Evolutionary conservation across 352 stramenopile genomes (phyloP), one percentile per base, ranked within the genome.

Genomic region (Phytophthora capsici): DNA sequence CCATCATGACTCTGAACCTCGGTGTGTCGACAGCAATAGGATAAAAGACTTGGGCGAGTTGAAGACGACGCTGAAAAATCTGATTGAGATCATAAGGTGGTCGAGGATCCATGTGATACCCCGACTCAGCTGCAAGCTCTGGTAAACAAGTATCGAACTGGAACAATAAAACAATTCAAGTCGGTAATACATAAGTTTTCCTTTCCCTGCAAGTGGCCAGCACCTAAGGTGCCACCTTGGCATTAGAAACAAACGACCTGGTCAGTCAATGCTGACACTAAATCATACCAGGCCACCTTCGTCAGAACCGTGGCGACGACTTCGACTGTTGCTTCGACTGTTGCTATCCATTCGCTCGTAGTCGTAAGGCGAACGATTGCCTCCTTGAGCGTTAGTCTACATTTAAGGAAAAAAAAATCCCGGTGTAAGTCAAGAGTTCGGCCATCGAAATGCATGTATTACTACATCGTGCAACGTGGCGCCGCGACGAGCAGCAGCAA

Each of bases 391-490:
- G 16, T 51, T 50, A 36, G 45, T 68, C 53, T 74, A 30, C 41
- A 55, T 8, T 34, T 4, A 17, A 36, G 52, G n/a, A n/a, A n/a
- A 46, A 63, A 41, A 48, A 59, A 51, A 48, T 28, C 6, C 47
- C 63, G 19, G 54, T 14, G 30, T 53, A 61, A 49, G 62, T 63
- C 25, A 69, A 65, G 51, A 41, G 25, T 62, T 53, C 61, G 38
- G 22, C 55, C 49, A 68, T 63, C 28, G 22, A 74, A 63, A 71
- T 57, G 41, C n/a, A 41, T 75, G 66, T 75, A 75, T 75, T 71
- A 66, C 62, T 66, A 69, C 66, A 70, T 58, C 37, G 46, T 20
- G 59, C 56, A 64, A 63, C 45, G 20, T 17, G 4, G 10, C 19
- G 20, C 48, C 34, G 58, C 50, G 28, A 61, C 59, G 50, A 53